A percentile compares a stretch with the other conserved stretches of the same genome.
phyloP scores from a whole-genome alignment of 2,329 filamentous ascomycete species.

The Curvularia eragrostidis region DNA sequence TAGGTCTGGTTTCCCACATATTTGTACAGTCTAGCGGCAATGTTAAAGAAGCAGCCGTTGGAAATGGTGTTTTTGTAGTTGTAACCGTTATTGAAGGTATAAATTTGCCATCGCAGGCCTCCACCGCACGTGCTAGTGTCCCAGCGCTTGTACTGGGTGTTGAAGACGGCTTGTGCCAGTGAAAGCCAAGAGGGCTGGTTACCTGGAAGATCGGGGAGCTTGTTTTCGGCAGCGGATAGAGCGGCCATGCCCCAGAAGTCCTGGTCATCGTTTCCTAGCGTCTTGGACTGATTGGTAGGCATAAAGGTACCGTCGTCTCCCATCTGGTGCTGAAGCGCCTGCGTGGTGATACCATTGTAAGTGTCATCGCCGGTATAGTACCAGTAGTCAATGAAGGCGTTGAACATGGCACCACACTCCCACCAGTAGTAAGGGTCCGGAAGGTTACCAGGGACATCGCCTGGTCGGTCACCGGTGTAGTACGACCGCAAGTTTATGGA shows the following conservation, averaged over 20 bases:
- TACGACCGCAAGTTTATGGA: slow-evolving; percentile 68
- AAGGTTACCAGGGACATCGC: slow-evolving; percentile 65
- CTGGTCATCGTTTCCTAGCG: slow-evolving; percentile 64
- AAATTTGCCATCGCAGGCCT: slow-evolving; percentile 84
- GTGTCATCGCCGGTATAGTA: slow-evolving; percentile 51
- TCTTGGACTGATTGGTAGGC: slow-evolving; percentile 71
- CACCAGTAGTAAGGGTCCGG: slow-evolving; percentile 55
- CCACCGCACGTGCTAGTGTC: slow-evolving; percentile 70
- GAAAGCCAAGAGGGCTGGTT: slow-evolving; percentile 70
- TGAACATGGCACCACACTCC: slow-evolving; percentile 53
- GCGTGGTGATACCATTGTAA: slow-evolving; percentile 49
- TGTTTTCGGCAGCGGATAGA: slow-evolving; percentile 64
- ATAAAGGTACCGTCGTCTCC: slow-evolving; percentile 78
- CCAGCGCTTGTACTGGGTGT: slow-evolving; percentile 74
- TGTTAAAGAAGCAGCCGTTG: slow-evolving; percentile 83
- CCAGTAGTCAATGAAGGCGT: slow-evolving; percentile 52
- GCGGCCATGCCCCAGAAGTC: slow-evolving; percentile 65
- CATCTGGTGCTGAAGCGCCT: slow-evolving; percentile 75
- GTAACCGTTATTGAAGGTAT: slow-evolving; percentile 74
- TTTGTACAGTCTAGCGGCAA: slow-evolving; percentile 76
- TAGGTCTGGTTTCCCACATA: slow-evolving; percentile 66
- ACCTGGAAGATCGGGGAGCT: slow-evolving; percentile 52
- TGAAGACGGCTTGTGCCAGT: slow-evolving; percentile 75
- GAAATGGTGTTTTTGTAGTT: slow-evolving; percentile 83
- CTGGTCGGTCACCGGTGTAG: slow-evolving; percentile 68